Evolutionary conservation across 2,329 filamentous ascomycete genomes (phyloP).

Genomic region (Cladophialophora exuberans): DNA sequence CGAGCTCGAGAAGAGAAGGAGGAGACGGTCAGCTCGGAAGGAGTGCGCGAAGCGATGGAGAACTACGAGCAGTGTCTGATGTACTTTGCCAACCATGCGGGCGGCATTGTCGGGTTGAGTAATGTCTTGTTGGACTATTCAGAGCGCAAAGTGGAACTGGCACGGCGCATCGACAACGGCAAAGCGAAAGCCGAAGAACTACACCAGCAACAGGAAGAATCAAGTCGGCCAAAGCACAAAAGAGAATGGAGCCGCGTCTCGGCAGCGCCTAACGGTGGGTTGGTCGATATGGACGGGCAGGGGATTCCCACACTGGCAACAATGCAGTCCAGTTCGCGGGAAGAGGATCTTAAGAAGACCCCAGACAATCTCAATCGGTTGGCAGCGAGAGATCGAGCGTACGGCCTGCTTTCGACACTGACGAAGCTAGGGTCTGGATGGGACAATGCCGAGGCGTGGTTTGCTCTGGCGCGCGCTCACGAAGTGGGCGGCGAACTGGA

Average conservation of each 20-base stretch:
- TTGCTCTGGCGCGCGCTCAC: slow-evolving; percentile 80
- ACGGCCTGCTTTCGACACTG: slow-evolving; percentile 76
- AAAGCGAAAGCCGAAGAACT: slow-evolving; percentile 18
- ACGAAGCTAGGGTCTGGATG: slow-evolving; percentile 86
- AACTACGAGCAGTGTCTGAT: slow-evolving; percentile 83
- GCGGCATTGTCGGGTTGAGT: slow-evolving; percentile 79
- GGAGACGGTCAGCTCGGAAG: slow-evolving; percentile 20
- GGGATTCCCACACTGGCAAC: not conserved
- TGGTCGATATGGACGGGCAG: slow-evolving; percentile 14
- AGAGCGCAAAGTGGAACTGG: slow-evolving; percentile 50
- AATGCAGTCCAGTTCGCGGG: not conserved
- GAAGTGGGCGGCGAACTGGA: slow-evolving; percentile 84
- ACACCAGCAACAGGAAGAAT: slow-evolving; percentile 13
- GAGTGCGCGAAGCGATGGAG: slow-evolving; percentile 69
- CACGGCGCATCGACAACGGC: slow-evolving; percentile 35
- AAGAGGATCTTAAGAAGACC: slow-evolving; percentile 52
- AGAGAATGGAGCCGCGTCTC: slow-evolving; percentile 21
- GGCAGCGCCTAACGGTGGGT: slow-evolving; percentile 3
- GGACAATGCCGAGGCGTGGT: slow-evolving; percentile 95
- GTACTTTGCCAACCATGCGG: slow-evolving; percentile 77
- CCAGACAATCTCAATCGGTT: slow-evolving; percentile 77
- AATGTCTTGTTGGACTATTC: slow-evolving; percentile 87
- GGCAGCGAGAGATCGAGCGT: slow-evolving; percentile 87
- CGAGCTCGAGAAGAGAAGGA: slow-evolving; percentile 35
- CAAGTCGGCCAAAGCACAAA: slow-evolving; percentile 14